These are phyloP conservation scores for Metschnikowia cerradonensis DNA, from an alignment of 805 yeast species.

Conservation along the genomic window DNA sequence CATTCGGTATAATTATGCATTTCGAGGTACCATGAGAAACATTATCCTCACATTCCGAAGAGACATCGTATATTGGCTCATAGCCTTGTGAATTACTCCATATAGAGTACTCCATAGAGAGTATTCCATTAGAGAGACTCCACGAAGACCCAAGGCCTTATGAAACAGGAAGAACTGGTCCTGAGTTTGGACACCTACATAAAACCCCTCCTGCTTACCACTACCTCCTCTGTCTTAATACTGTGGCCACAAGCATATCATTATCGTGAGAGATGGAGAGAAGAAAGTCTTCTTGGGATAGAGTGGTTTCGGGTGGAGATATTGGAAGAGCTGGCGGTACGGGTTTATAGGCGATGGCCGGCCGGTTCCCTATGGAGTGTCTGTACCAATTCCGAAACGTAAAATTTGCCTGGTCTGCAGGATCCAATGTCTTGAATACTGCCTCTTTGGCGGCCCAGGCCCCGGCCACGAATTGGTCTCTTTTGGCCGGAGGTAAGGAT, in stretches of 20 bases:
- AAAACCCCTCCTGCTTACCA: no score
- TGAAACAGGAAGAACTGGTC: no score
- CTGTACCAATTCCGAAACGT: constrained; percentile 60
- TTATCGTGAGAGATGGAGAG: constrained; percentile 64
- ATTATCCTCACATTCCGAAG: no score
- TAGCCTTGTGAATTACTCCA: no score
- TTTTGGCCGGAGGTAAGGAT: constrained; percentile 7
- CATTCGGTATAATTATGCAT: no score
- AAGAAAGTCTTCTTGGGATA: constrained; percentile 42
- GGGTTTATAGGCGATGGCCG: constrained; percentile 24
- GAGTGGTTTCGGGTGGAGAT: no score
- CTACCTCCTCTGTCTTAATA: constrained; percentile 35
- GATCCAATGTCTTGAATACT: constrained; percentile 54
- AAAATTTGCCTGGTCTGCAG: constrained; percentile 47
- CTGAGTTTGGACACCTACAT: no score
- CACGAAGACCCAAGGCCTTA: no score
- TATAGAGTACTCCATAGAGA: no score
- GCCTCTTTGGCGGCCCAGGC: constrained; percentile 78
- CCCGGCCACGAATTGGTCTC: constrained; percentile 44
- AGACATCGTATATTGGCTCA: no score
- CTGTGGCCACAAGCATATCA: constrained; percentile 54
- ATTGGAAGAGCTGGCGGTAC: not conserved
- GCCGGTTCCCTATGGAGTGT: constrained; percentile 41
- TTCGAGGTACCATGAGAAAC: no score
- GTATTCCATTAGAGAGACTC: no score